Base-by-base conservation (phyloP, 2,329 filamentous ascomycete species). In the Daldinia sp. region DNA sequence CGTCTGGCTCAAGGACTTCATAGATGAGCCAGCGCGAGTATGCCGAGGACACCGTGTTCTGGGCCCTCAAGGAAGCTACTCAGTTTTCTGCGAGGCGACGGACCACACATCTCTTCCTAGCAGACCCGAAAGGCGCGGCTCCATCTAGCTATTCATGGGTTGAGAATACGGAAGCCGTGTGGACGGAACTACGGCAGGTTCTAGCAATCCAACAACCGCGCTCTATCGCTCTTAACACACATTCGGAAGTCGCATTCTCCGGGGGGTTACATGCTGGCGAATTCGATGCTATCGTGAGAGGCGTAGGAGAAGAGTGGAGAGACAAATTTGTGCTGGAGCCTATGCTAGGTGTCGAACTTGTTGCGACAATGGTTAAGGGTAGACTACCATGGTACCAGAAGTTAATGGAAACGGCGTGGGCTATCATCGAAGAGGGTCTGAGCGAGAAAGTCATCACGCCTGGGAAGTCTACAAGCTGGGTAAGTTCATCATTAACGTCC, bases 21-120 rank as follows among this genome's bases (percentile, higher is more conserved):
- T 39, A 83, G 80, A 81, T 82, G 66, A 81, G 79, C 73, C 81
- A 84, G 71, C 79, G 78, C 50, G 81, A 84, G 65, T 82, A 83
- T 68, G 81, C 79, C 61, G 82, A 84, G 67, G 82, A 84, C 58
- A 83, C 81, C 0, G 77, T 80, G 21, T 83, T 83, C 71, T 83
- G 81, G 81, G 80, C 81, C 3, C 76, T 84, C 30, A 83, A 83
- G 64, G 71, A 74, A 17, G 77, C 77, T 4, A 74, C 70, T 5
- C 77, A 81, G 67, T 83, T 83, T 71, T 81, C 80, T 1, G 81
- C 82, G 3, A 77, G 81, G 4, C 78, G 81, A n/a, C 76, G 81
- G 32, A 83, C 82, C 1, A 82, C 82, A 0, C 75, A 81, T 9
- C 78, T 86, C 11, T 83, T 84, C 70, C 72, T 85, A 11, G 78